These are phyloP conservation scores for Cucumis cinereus DNA, from an alignment of 306 rosid species.

Conservation along the genomic window DNA sequence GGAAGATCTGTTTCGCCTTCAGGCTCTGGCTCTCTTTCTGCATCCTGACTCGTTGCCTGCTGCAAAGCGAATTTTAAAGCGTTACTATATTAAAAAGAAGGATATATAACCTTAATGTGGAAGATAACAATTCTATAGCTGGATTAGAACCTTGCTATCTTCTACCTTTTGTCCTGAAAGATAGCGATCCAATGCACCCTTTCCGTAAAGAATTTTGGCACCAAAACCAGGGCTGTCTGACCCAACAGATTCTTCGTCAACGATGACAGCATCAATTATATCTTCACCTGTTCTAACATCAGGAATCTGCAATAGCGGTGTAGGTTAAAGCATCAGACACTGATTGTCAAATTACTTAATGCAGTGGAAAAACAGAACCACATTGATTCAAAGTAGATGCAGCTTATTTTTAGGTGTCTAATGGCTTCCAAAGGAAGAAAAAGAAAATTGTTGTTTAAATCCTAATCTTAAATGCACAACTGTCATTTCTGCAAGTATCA, in stretches of 20 bases:
- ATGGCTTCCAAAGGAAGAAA: background rate
- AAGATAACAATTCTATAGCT: background rate
- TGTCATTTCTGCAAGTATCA: background rate
- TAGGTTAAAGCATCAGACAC: background rate
- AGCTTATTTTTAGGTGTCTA: background rate
- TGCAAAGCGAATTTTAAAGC: conserved; percentile 2
- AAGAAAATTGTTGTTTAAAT: background rate
- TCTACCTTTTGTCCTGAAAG: conserved; percentile 35
- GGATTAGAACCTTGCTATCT: conserved; percentile 32
- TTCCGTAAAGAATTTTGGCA: conserved; percentile 75
- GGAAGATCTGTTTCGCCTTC: conserved; percentile 62
- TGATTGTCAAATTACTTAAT: background rate
- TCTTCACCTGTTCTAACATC: conserved; percentile 59
- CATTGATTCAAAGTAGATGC: background rate
- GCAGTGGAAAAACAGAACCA: background rate
- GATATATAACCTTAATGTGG: background rate
- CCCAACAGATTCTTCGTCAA: conserved; percentile 80
- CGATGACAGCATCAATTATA: conserved; percentile 65
- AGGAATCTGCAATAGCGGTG: conserved; percentile 51
- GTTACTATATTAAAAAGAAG: background rate
- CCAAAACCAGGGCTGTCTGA: conserved; percentile 30
- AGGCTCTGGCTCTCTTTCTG: conserved; percentile 30
- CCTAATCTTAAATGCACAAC: background rate
- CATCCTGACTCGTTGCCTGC: conserved; percentile 27
- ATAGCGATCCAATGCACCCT: conserved; percentile 59